A percentile compares a stretch with the other conserved stretches of the same genome.
These are phyloP conservation scores for Alternaria ethzedia DNA, from an alignment of 2,329 filamentous ascomycete genomes.

Conservation along the genomic window DNA sequence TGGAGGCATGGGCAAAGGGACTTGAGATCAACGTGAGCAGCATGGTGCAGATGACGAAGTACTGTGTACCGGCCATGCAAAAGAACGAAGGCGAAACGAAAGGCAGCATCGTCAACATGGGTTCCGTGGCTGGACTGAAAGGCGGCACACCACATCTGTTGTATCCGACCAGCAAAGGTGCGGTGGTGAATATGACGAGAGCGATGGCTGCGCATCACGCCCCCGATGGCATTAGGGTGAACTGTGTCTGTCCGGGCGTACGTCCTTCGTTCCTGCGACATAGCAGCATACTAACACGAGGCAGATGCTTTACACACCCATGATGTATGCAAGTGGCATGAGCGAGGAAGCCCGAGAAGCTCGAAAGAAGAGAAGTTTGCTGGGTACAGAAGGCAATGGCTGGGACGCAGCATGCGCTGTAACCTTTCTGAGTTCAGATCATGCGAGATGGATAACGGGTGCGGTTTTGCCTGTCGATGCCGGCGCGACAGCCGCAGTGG, in stretches of 20 bases:
- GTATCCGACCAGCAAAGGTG: slow-evolving; percentile 62
- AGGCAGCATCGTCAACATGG: slow-evolving; percentile 68
- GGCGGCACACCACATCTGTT: slow-evolving; percentile 61
- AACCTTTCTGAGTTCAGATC: slow-evolving; percentile 59
- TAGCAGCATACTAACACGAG: neutral
- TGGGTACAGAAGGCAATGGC: slow-evolving; percentile 61
- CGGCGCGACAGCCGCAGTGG: slow-evolving; percentile 38
- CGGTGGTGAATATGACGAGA: slow-evolving; percentile 62
- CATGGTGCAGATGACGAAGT: slow-evolving; percentile 70
- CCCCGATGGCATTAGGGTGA: slow-evolving; percentile 58
- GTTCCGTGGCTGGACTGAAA: slow-evolving; percentile 64
- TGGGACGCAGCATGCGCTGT: slow-evolving; percentile 62
- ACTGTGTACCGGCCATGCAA: slow-evolving; percentile 66
- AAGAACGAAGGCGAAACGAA: slow-evolving; percentile 56
- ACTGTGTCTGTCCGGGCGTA: slow-evolving; percentile 61
- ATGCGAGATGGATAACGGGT: slow-evolving; percentile 60
- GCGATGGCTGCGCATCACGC: slow-evolving; percentile 64
- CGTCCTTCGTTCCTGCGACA: neutral
- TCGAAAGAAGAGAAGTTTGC: slow-evolving; percentile 56
- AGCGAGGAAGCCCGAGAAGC: slow-evolving; percentile 57
- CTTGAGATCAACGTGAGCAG: slow-evolving; percentile 68
- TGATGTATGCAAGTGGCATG: slow-evolving; percentile 62
- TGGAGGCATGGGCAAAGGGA: slow-evolving; percentile 62
- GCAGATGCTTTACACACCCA: slow-evolving; percentile 61
- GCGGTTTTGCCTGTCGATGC: slow-evolving; percentile 38